Conservation (phyloP, 306 rosid genomes). For the Leucaena leucocephala region DNA sequence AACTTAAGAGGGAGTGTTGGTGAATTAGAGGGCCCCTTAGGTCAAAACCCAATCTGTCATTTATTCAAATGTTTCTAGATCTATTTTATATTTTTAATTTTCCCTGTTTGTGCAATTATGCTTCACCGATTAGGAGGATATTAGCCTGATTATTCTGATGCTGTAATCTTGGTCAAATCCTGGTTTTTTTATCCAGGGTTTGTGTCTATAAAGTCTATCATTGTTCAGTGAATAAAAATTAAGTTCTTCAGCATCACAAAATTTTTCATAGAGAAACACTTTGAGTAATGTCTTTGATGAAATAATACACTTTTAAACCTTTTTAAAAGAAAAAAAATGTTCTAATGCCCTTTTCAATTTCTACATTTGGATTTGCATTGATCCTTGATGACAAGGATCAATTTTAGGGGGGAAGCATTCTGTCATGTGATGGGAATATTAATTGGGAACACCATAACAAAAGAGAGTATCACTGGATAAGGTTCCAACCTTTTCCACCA, state of each 20-base stretch:
- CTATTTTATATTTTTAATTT: too few relatives aligned
- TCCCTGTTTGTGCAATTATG: too few relatives aligned
- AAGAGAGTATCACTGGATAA: conserved; percentile 27
- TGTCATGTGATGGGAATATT: background rate
- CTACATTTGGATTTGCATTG: background rate
- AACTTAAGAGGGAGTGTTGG: too few relatives aligned
- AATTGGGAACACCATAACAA: conserved; percentile 22
- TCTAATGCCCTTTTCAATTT: background rate
- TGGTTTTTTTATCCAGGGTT: background rate
- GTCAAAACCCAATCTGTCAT: too few relatives aligned
- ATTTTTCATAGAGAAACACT: background rate
- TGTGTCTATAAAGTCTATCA: background rate
- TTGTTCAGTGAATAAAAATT: background rate
- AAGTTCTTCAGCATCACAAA: background rate
- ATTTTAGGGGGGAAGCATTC: background rate
- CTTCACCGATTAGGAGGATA: too few relatives aligned
- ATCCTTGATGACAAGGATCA: background rate
- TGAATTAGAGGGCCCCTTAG: too few relatives aligned
- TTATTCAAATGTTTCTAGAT: too few relatives aligned
- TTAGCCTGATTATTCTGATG: background rate
- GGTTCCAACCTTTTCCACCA: conserved; percentile 71
- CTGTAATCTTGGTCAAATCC: background rate
- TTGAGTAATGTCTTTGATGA: background rate
- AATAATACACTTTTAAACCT: background rate
- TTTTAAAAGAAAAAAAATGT: background rate